Evolutionary conservation across 1,284 basidiomycete species (phyloP).

Genomic region (Ustilago trichophora): DNA sequence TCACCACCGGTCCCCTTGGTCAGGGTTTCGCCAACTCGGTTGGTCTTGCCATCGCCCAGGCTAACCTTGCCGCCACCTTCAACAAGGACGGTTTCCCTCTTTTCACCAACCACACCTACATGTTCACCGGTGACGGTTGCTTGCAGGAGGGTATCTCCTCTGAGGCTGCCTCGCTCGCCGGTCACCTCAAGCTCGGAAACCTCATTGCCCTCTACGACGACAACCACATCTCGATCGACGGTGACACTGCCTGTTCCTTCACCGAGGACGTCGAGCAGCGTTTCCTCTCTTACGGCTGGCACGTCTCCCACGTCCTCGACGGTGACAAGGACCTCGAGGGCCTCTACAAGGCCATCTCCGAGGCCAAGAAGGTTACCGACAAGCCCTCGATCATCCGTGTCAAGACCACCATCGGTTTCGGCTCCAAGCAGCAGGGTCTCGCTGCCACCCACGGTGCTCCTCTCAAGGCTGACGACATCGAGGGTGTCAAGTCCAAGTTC

Average conservation of each 20-base stretch:
- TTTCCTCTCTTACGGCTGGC: conserved; percentile 91
- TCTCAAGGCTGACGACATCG: conserved; percentile 90
- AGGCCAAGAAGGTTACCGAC: conserved; percentile 78
- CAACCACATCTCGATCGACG: conserved; percentile 93
- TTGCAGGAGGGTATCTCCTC: conserved; percentile 92
- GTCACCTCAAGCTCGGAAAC: conserved; percentile 89
- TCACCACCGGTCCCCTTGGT: conserved; percentile 94
- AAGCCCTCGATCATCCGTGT: conserved; percentile 89
- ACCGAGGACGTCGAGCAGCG: conserved; percentile 90
- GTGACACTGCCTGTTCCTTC: conserved; percentile 88
- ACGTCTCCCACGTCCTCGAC: conserved; percentile 83
- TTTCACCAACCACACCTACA: conserved; percentile 88
- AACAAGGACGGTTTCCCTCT: conserved; percentile 87
- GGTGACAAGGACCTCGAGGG: conserved; percentile 84
- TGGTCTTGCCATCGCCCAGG: conserved; percentile 90
- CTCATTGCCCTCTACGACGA: conserved; percentile 72
- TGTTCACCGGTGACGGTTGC: conserved; percentile 92
- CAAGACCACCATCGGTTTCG: conserved; percentile 90
- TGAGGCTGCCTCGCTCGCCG: conserved; percentile 90
- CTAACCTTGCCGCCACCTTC: conserved; percentile 85
- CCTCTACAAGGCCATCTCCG: conserved; percentile 82
- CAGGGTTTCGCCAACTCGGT: conserved; percentile 88
- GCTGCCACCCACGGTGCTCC: conserved; percentile 92
- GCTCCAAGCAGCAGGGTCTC: conserved; percentile 90
- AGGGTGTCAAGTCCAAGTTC: conserved; percentile 82